Percentiles rank a stretch among this genome's conserved stretches.
phyloP scores from a whole-genome alignment of 2,329 filamentous ascomycete species.

The Fusarium tuaranense region DNA sequence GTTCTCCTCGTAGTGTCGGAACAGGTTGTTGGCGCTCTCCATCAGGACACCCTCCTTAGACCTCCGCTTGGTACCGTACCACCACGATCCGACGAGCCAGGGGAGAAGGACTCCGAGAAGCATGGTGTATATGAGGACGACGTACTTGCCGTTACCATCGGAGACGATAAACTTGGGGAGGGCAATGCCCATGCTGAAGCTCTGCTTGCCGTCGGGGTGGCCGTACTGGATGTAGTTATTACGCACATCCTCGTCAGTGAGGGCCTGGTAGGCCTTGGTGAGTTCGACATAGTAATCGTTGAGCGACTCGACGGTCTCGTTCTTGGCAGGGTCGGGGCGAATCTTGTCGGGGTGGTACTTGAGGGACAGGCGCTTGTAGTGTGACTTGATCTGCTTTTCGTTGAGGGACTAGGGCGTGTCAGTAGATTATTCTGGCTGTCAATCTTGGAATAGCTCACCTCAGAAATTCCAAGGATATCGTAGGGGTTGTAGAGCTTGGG shows the following conservation, averaged over 20 bases:
- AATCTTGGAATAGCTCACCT: conserved; percentile 63
- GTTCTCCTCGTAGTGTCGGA: conserved; percentile 90
- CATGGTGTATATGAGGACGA: conserved; percentile 88
- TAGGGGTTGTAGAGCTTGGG: conserved; percentile 96
- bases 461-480: conserved; percentile 88
- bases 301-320: conserved; percentile 86
- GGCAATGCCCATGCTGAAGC: conserved; percentile 97
- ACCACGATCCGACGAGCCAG: conserved; percentile 96
- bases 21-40: conserved; percentile 93
- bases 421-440: conserved; percentile 6
- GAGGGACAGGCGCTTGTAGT: conserved; percentile 88
- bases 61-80: conserved; percentile 94
- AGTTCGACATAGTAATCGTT: conserved; percentile 94
- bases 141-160: conserved; percentile 95
- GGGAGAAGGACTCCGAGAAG: conserved; percentile 91
- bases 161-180: conserved; percentile 92
- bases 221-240: conserved; percentile 98
- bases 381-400: conserved; percentile 92
- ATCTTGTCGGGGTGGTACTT: conserved; percentile 95
- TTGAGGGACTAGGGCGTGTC: conserved; percentile 71
- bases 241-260: conserved; percentile 96
- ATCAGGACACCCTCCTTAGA: conserved; percentile 95
- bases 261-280: conserved; percentile 96
- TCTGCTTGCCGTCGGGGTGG: conserved; percentile 97
- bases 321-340: conserved; percentile 83